phyloP scores from a whole-genome alignment of 108 stramenopile species.

The Cylindrotheca closterium region DNA sequence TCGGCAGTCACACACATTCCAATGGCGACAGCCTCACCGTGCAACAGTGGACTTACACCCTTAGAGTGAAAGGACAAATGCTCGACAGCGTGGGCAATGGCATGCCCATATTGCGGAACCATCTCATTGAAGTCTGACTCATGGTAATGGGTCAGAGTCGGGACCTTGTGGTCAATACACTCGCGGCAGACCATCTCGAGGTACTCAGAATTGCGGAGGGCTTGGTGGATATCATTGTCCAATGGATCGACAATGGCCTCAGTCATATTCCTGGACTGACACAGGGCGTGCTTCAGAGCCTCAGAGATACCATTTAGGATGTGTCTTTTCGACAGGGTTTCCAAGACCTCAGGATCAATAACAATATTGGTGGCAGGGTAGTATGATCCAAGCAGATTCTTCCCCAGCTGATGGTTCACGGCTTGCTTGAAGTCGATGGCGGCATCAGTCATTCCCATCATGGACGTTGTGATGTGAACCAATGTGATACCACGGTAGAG shows the following conservation, averaged over 20 bases:
- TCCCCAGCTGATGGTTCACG: constrained; percentile 31
- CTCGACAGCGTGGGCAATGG: constrained; percentile 39
- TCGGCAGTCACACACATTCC: constrained; percentile 38
- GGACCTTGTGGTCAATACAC: constrained; percentile 37
- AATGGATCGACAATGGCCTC: constrained; percentile 24
- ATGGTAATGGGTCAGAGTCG: constrained; percentile 30
- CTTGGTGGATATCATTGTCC: constrained; percentile 11
- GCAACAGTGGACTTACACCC: constrained; percentile 16
- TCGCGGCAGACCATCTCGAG: constrained; percentile 27
- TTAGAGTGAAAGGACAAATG: constrained; percentile 28
- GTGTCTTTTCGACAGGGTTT: constrained; percentile 24
- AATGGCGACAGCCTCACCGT: constrained; percentile 45
- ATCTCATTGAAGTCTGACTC: constrained; percentile 39
- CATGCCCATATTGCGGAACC: constrained; percentile 41
- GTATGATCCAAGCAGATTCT: constrained; percentile 41
- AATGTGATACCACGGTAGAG: constrained; percentile 35
- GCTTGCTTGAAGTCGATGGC: constrained; percentile 43
- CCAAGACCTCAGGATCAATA: constrained; percentile 37
- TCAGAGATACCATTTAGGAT: constrained; percentile 42
- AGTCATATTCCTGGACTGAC: constrained; percentile 20
- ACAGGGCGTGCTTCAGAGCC: constrained; percentile 38
- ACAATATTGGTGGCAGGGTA: constrained; percentile 36
- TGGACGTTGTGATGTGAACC: constrained; percentile 37
- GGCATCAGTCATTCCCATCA: constrained; percentile 41
- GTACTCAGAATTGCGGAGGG: constrained; percentile 22